A percentile compares a stretch with the other conserved stretches of the same genome.
These are phyloP conservation scores for Aspergillus sp. DNA, from an alignment of 2,329 filamentous ascomycete genomes.

Conservation along the genomic window DNA sequence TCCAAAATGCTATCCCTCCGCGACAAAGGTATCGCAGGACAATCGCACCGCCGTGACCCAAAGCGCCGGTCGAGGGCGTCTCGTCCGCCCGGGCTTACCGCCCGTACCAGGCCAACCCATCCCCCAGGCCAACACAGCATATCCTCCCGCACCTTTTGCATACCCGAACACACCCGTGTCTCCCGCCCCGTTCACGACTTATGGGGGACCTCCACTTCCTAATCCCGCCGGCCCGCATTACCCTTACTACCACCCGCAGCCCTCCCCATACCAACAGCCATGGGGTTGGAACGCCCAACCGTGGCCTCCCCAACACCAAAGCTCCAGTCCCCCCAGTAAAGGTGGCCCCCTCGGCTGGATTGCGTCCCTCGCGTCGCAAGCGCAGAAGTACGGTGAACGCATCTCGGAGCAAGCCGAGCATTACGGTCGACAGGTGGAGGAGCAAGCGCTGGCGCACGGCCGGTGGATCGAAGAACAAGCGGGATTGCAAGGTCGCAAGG, in stretches of 20 bases:
- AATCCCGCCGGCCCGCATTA: constrained; percentile 17
- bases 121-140: constrained; percentile 7
- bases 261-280: constrained; percentile 19
- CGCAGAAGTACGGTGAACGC: constrained; percentile 41
- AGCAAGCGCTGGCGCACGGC: constrained; percentile 36
- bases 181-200: constrained; percentile 18
- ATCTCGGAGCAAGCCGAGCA: constrained; percentile 34
- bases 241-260: constrained; percentile 21
- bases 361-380: constrained; percentile 34
- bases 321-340: constrained; percentile 18
- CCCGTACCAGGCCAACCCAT: constrained; percentile 10
- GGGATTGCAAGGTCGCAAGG: constrained; percentile 27
- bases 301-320: constrained; percentile 23
- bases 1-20: constrained; percentile 40
- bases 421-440: constrained; percentile 38
- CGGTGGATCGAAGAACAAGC: constrained; percentile 40
- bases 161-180: constrained; percentile 15
- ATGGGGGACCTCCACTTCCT: constrained; percentile 22
- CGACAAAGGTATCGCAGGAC: constrained; percentile 30
- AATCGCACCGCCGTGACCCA: constrained; percentile 11
- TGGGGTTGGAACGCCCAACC: constrained; percentile 30
- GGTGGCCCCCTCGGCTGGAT: constrained; percentile 33
- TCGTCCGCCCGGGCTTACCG: constrained; percentile 3
- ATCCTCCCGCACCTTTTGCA: constrained; percentile 10
- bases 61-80: constrained; percentile 10